Base-by-base conservation (phyloP, 805 yeast species). In the Wickerhamomyces bovis region DNA sequence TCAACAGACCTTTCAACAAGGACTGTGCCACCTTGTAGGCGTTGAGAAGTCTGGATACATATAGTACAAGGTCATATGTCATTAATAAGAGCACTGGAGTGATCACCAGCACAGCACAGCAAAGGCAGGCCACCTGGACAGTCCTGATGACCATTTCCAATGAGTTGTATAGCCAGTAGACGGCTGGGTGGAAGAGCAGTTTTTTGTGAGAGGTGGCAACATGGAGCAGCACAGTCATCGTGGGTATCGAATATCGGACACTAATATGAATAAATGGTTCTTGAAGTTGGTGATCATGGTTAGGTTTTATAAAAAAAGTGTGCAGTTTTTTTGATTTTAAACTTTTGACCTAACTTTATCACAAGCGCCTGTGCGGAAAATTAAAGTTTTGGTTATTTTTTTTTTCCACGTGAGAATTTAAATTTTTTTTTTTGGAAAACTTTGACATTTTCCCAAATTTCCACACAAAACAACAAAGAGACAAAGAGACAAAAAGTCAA, bases 61-160 rank as follows among this genome's bases (percentile, higher is more conserved):
- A 57, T 7, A 54, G 41, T 15, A 44, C 21, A 2, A 55, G n/a
- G 48, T 58, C 63, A 31, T 47, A 56, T 3, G 41, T 31, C 11
- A 58, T 30, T 3, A 58, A 28, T 5, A 49, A 36, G 1, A 49
- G 36, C 3, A 58, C 55, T 5, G 54, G 52, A 1, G 53, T 35
- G 15, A 53, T 30, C 10, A 49, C 38, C 1, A 42, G 11, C 4
- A 44, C 38, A 2, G 50, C 48, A 6, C 43, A 6, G 5, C 22
- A 6, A 9, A 40, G 39, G 2, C 43, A 23, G 12, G 41, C n/a
- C 19, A 35, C 15, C 6, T 36, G 21, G 15, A 35, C 39, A 9
- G 25, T 16, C 15, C 21, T 31, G 18, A 41, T 30, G 28, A 39
- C 19, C 4, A 39, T 19, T 39, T 36, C 20, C 3, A 33, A 4